Conservation (phyloP, 2,329 filamentous ascomycete species). For the Penicillium expansum region DNA sequence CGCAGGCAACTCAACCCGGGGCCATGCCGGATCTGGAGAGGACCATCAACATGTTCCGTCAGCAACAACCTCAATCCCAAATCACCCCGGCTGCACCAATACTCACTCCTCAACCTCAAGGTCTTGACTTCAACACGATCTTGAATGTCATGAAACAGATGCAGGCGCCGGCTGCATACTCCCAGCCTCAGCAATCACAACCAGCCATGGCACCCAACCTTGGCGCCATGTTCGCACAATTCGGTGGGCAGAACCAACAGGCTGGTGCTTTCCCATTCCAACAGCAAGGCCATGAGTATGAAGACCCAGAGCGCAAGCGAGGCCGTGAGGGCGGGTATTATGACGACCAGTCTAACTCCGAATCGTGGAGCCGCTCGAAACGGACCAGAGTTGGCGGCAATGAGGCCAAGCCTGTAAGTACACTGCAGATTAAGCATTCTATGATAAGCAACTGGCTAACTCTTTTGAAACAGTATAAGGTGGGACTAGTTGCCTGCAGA, state of each 20-base stretch:
- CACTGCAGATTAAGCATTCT: slow-evolving; percentile 25
- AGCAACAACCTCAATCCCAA: slow-evolving; percentile 11
- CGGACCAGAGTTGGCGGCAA: slow-evolving; percentile 24
- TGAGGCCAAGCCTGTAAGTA: slow-evolving; percentile 14
- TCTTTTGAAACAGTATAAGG: slow-evolving; percentile 36
- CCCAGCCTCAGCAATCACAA: slow-evolving; percentile 29
- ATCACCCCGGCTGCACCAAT: slow-evolving; percentile 25
- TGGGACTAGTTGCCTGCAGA: slow-evolving; percentile 48
- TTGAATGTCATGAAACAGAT: slow-evolving; percentile 42
- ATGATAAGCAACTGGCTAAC: background rate
- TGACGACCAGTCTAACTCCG: slow-evolving; percentile 34
- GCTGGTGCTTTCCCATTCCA: slow-evolving; percentile 12
- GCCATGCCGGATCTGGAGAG: slow-evolving; percentile 27
- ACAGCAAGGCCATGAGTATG: slow-evolving; percentile 27
- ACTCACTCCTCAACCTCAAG: slow-evolving; percentile 25
- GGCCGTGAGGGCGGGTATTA: slow-evolving; percentile 35
- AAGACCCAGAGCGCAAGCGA: slow-evolving; percentile 44
- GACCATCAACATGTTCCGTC: slow-evolving; percentile 12
- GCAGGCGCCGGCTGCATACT: slow-evolving; percentile 29
- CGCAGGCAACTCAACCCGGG: slow-evolving; percentile 26
- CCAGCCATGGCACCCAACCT: slow-evolving; percentile 34
- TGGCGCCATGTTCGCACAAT: slow-evolving; percentile 36
- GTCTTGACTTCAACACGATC: slow-evolving; percentile 41
- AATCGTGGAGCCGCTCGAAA: slow-evolving; percentile 32
- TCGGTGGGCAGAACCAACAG: slow-evolving; percentile 28